Evolutionary conservation across 805 yeast genomes (phyloP).

Genomic region (Wickerhamiella nectarea): DNA sequence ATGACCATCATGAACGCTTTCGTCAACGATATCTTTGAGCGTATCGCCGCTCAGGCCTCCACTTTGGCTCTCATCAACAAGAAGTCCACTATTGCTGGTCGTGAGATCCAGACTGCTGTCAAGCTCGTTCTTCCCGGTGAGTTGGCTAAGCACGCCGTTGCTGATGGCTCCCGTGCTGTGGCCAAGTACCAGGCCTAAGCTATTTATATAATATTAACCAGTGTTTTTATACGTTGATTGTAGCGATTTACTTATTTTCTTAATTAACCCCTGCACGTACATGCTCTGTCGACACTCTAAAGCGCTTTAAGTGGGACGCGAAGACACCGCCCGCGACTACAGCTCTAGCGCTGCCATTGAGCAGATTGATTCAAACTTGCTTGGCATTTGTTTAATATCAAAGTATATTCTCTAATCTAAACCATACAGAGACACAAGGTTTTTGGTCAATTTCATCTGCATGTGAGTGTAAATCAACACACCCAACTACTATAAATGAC

Average conservation of each 20-base stretch:
- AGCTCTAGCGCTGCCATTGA: too few relatives aligned
- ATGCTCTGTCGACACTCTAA: too few relatives aligned
- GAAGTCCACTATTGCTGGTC: slow-evolving; percentile 93
- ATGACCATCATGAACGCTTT: slow-evolving; percentile 98
- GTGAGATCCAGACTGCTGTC: slow-evolving; percentile 98
- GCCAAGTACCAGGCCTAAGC: slow-evolving; percentile 74
- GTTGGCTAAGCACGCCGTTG: slow-evolving; percentile 95
- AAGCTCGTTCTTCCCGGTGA: slow-evolving; percentile 98
- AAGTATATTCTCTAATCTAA: too few relatives aligned
- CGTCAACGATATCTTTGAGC: slow-evolving; percentile 94
- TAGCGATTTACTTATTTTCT: not conserved
- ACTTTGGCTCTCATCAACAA: slow-evolving; percentile 98
- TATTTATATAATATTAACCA: slow-evolving; percentile 15
- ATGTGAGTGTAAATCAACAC: too few relatives aligned
- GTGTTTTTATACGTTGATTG: not conserved
- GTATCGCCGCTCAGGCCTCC: slow-evolving; percentile 96
- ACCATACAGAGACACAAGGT: too few relatives aligned
- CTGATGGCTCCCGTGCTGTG: slow-evolving; percentile 98
- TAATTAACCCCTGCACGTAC: not conserved
- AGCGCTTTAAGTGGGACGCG: too few relatives aligned
- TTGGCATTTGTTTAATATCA: too few relatives aligned
- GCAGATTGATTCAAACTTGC: too few relatives aligned
- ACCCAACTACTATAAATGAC: too few relatives aligned
- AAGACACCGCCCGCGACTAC: too few relatives aligned
- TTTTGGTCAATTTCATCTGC: too few relatives aligned